Evolutionary conservation across 345 rosid species (phyloP).

Genomic region (Boechera retrofracta): DNA sequence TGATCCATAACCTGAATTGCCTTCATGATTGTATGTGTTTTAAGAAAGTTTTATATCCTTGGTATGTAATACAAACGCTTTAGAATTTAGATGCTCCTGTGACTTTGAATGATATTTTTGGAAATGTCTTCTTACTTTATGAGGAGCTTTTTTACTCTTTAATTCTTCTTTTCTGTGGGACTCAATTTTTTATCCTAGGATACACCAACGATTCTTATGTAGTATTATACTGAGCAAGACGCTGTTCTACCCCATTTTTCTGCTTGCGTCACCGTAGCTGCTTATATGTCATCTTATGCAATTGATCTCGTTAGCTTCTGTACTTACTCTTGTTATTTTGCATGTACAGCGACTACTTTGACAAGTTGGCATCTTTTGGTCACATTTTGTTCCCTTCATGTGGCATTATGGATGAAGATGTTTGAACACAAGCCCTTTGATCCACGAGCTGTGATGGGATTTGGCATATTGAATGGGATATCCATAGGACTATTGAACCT

Average conservation of each 20-base stretch:
- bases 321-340: slow-evolving; percentile 37
- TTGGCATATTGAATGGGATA: slow-evolving; percentile 96
- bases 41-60: slow-evolving; percentile 2
- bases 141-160: slow-evolving; percentile 19
- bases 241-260: neutral
- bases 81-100: neutral
- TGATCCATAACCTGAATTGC: slow-evolving; percentile 6
- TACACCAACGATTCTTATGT: slow-evolving; percentile 2
- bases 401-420: slow-evolving; percentile 94
- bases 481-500: slow-evolving; percentile 98
- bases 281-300: slow-evolving; percentile 9
- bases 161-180: slow-evolving; percentile 24
- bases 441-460: slow-evolving; percentile 98
- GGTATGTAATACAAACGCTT: slow-evolving; percentile 1
- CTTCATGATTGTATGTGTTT: neutral
- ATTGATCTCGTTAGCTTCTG: slow-evolving; percentile 9
- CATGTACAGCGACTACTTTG: slow-evolving; percentile 86
- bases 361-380: slow-evolving; percentile 99
- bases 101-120: slow-evolving; percentile 15
- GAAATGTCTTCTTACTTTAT: slow-evolving; percentile 28
- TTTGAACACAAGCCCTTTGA: slow-evolving; percentile 99
- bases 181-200: neutral
- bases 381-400: slow-evolving; percentile 98
- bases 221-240: slow-evolving; percentile 19
- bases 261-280: slow-evolving; percentile 12